phyloP scores from a whole-genome alignment of 352 stramenopile genomes.

The Phytophthora boehmeriae region DNA sequence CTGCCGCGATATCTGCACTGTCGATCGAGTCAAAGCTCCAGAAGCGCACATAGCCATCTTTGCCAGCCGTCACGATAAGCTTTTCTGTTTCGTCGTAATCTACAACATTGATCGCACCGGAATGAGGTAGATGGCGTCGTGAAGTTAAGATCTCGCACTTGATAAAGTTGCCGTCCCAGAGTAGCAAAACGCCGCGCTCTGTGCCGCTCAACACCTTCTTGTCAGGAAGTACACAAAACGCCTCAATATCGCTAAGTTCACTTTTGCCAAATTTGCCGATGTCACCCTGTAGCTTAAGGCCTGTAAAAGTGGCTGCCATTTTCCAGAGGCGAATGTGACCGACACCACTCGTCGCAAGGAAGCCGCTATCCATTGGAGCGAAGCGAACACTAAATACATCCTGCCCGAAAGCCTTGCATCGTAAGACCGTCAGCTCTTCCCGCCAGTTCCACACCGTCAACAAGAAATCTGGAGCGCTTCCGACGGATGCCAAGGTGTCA shows the following conservation, averaged over 20 bases:
- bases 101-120: constrained; percentile 75
- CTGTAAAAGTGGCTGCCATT: constrained; percentile 96
- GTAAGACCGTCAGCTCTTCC: constrained; percentile 88
- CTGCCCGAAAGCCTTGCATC: constrained; percentile 95
- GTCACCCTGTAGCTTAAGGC: constrained; percentile 94
- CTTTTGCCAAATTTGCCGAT: constrained; percentile 97
- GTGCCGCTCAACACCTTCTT: constrained; percentile 93
- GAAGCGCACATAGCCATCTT: constrained; percentile 90
- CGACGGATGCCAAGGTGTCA: constrained; percentile 90
- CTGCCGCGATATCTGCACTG: constrained; percentile 79
- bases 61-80: constrained; percentile 71
- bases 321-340: constrained; percentile 96
- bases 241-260: constrained; percentile 93
- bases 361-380: constrained; percentile 84
- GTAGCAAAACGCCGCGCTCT: constrained; percentile 84
- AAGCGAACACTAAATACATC: constrained; percentile 94
- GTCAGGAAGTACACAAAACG: constrained; percentile 94
- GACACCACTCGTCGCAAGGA: constrained; percentile 92
- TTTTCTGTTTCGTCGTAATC: constrained; percentile 51
- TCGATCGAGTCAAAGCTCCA: constrained; percentile 91
- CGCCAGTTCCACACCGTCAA: constrained; percentile 95
- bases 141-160: constrained; percentile 91
- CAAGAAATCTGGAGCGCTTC: constrained; percentile 87
- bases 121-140: constrained; percentile 71
- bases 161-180: constrained; percentile 97